Conservation (phyloP, 345 rosid genomes). For the Citrus reticulata region DNA sequence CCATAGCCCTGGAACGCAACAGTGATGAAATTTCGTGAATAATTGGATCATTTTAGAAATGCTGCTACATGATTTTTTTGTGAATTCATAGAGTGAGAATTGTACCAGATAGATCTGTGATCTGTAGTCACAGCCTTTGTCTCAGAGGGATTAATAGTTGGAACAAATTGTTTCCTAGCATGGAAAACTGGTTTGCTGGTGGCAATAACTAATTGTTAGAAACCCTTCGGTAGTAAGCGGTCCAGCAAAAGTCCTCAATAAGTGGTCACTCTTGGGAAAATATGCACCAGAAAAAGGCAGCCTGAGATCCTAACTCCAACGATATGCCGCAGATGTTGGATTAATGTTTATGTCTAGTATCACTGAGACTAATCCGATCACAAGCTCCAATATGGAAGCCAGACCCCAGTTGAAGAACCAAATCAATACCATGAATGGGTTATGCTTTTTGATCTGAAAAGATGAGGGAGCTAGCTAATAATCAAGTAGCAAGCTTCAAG, state of each 20-base stretch:
- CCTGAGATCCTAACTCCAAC: slow-evolving; percentile 45
- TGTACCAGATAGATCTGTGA: slow-evolving; percentile 64
- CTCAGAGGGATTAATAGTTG: slow-evolving; percentile 9
- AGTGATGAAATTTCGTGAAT: background rate
- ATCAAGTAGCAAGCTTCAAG: background rate
- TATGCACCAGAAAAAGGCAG: slow-evolving; percentile 63
- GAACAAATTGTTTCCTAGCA: slow-evolving; percentile 17
- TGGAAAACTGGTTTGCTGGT: slow-evolving; percentile 20
- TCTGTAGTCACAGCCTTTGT: slow-evolving; percentile 30
- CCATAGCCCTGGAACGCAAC: slow-evolving; percentile 60
- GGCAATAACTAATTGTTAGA: slow-evolving; percentile 33
- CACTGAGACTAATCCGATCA: slow-evolving; percentile 45
- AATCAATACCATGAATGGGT: slow-evolving; percentile 9
- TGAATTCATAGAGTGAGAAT: slow-evolving; percentile 3
- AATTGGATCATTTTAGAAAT: background rate
- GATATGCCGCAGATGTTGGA: slow-evolving; percentile 68
- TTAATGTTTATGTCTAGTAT: slow-evolving; percentile 50
- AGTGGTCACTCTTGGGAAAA: slow-evolving; percentile 43
- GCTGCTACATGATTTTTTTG: background rate
- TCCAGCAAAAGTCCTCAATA: slow-evolving; percentile 47
- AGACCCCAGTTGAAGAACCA: slow-evolving; percentile 56
- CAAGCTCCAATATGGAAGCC: slow-evolving; percentile 48
- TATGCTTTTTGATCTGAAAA: background rate
- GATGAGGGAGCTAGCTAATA: background rate
- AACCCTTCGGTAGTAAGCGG: slow-evolving; percentile 41